Evolutionary conservation across 352 stramenopile genomes (phyloP), one percentile per base, ranked within the genome.

Genomic region (Elongisporangium undulatum): DNA sequence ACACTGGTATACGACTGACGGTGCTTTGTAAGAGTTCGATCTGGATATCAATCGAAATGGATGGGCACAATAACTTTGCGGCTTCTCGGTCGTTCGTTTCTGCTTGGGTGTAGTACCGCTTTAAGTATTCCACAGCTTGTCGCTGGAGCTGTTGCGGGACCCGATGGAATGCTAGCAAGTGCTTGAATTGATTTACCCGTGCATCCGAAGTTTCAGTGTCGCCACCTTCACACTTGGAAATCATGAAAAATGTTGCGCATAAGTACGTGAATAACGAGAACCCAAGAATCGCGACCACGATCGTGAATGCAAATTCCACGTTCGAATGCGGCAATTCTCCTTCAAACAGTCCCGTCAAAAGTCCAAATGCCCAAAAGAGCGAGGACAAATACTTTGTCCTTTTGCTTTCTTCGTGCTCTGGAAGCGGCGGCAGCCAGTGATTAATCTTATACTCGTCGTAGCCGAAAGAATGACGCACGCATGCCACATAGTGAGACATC

Each of bases 201-300:
- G 81, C 81, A 24, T 89, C 81, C 9, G 79, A 68, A 2, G 71
- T 71, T 58, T 90, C 81, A 1, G 68, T 62, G 22, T 81, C 76
- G 17, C 75, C 74, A 29, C 63, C 67, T 67, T 88, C 81, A 51
- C 81, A 90, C 54, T 90, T 90, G 45, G 79, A 89, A 2, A 90
- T 61, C 50, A 87, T 72, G 57, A 90, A 90, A 39, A 90, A 86
- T 10, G 81, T 89, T n/a, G 79, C 79, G 34, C 77, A 89, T 1
- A 90, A 55, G 24, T 84, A 80, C 55, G 81, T 88, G 53, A 90
- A 90, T 20, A 90, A 59, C 10, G 75, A 75, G 62, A 90, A 89
- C 1, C 81, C 79, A 24, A 77, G 76, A 13, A 89, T 53, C 19
- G 68, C 69, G 23, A 88, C 77, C 5, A 73, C 51, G 29, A 87